Conservation (phyloP, 805 yeast species). For the Nakazawaea anatomiae region DNA sequence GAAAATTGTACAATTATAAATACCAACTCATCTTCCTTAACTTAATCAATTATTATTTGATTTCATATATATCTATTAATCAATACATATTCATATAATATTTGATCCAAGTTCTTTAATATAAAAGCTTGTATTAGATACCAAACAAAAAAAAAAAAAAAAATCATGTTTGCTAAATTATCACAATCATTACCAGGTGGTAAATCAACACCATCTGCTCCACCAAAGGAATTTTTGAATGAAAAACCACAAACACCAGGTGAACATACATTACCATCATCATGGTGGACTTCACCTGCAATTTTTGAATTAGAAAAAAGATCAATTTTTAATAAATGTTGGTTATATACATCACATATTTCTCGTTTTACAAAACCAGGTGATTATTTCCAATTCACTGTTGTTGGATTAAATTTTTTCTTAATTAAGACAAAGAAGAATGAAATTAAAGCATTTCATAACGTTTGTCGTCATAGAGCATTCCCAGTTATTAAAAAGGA, state of each 20-base stretch:
- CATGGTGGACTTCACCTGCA: slow-evolving; percentile 60
- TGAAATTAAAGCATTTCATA: slow-evolving; percentile 53
- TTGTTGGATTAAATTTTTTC: slow-evolving; percentile 51
- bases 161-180: slow-evolving; percentile 8
- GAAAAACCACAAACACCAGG: slow-evolving; percentile 21
- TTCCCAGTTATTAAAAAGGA: slow-evolving; percentile 56
- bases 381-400: slow-evolving; percentile 45
- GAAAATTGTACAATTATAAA: neutral
- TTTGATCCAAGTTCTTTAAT: too few species aligned
- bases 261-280: slow-evolving; percentile 54
- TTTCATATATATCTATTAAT: neutral
- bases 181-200: slow-evolving; percentile 5
- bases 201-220: slow-evolving; percentile 2
- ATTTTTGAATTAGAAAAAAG: slow-evolving; percentile 54
- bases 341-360: slow-evolving; percentile 49
- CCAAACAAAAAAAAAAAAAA: neutral
- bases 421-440: slow-evolving; percentile 49
- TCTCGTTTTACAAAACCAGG: slow-evolving; percentile 53
- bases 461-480: slow-evolving; percentile 61
- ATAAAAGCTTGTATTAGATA: too few species aligned
- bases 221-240: slow-evolving; percentile 8
- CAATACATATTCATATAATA: neutral
- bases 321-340: slow-evolving; percentile 49
- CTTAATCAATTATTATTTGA: neutral
- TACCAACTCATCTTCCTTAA: neutral